Evolutionary conservation across 768 basidiomycete species (phyloP).

Genomic region (Xerocomus spinulosus): DNA sequence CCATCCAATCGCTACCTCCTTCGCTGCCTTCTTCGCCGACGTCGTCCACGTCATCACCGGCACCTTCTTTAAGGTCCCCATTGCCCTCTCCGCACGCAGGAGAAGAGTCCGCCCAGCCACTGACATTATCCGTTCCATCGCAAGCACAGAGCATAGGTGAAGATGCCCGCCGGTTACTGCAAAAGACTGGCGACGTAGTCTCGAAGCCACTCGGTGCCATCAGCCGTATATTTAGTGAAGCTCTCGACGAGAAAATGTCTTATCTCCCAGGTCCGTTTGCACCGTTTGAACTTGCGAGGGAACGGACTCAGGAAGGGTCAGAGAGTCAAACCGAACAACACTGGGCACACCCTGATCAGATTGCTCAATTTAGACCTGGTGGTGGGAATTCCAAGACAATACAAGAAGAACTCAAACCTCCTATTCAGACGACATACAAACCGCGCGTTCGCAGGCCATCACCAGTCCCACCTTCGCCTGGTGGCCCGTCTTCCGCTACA

Average conservation of each 20-base stretch:
- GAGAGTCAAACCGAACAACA: slow-evolving; percentile 33
- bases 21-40: slow-evolving; percentile 30
- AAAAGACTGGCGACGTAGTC: slow-evolving; percentile 86
- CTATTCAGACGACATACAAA: slow-evolving; percentile 68
- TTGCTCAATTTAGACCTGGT: slow-evolving; percentile 22
- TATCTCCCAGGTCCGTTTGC: slow-evolving; percentile 68
- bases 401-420: slow-evolving; percentile 26
- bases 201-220: slow-evolving; percentile 90
- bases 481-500: slow-evolving; percentile 19
- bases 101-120: slow-evolving; percentile 84
- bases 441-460: slow-evolving; percentile 61
- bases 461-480: slow-evolving; percentile 30
- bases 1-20: slow-evolving; percentile 46
- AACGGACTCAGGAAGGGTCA: slow-evolving; percentile 39
- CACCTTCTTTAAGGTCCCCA: slow-evolving; percentile 32
- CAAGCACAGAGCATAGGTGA: slow-evolving; percentile 37
- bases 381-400: slow-evolving; percentile 29
- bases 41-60: slow-evolving; percentile 35
- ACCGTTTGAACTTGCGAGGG: slow-evolving; percentile 59
- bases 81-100: slow-evolving; percentile 56
- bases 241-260: slow-evolving; percentile 64
- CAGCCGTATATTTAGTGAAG: slow-evolving; percentile 81
- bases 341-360: slow-evolving; percentile 39
- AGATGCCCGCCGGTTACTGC: slow-evolving; percentile 78
- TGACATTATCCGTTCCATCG: slow-evolving; percentile 55